Evolutionary conservation across 2,329 filamentous ascomycete genomes (phyloP).

Genomic region (Oidium heveae): DNA sequence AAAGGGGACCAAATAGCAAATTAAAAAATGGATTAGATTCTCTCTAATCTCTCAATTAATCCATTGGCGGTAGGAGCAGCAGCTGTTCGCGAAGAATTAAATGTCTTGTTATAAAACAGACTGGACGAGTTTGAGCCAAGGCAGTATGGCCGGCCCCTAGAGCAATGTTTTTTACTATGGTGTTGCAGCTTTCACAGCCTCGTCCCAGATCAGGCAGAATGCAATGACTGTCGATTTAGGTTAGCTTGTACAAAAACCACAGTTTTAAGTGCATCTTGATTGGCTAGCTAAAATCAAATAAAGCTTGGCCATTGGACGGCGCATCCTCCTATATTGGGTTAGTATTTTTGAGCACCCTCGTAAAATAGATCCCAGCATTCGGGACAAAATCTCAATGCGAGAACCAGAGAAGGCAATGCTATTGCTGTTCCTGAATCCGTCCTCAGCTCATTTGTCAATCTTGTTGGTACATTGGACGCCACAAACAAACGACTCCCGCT

Average conservation of each 20-base stretch:
- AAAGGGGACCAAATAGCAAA: not conserved
- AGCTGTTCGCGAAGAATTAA: not conserved
- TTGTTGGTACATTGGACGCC: no score
- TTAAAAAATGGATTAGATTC: not conserved
- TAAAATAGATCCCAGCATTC: no score
- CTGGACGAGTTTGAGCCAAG: not conserved
- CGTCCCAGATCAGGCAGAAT: not conserved
- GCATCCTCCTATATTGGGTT: no score
- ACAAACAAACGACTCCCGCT: no score
- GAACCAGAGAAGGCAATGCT: slow-evolving; percentile 5
- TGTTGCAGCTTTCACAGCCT: not conserved
- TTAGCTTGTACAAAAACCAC: no score
- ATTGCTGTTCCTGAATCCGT: not conserved
- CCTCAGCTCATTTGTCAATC: no score
- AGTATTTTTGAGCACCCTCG: no score
- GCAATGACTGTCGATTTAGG: no score
- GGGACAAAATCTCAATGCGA: no score
- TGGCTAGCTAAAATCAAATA: no score
- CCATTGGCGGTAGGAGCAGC: not conserved
- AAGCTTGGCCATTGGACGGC: no score
- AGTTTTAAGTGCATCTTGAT: no score
- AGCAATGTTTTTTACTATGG: not conserved
- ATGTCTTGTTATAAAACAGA: not conserved
- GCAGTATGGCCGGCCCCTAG: not conserved
- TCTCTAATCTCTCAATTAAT: not conserved